Base-by-base conservation (phyloP, 2,329 filamentous ascomycete species). In the Exophiala bonariae region DNA sequence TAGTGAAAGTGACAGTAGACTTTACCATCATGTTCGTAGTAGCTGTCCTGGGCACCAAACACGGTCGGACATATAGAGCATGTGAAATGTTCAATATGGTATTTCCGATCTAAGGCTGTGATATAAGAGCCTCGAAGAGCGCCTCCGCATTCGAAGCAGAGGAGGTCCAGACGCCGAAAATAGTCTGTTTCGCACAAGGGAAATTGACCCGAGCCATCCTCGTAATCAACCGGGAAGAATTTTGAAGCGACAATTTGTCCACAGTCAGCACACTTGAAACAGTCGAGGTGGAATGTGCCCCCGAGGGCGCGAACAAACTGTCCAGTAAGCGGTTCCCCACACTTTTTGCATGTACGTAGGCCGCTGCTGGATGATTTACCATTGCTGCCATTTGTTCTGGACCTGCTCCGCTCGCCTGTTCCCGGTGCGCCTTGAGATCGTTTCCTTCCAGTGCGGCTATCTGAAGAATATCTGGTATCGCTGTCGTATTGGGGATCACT, bases 1-100 rank as follows among this genome's bases (percentile, higher is more conserved):
- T 99, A 99, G 69, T 99, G 93, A 66, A 95, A 99, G 67, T 99
- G 93, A 68, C 93, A 99, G 68, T 96, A 99, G 19, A 99, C 93
- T 61, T 89, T 87, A 56, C 89, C 86, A 61, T 96, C 91, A 63
- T 99, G 93, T 69, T 99, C 93, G 70, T 99, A 99, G 69, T 99
- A 99, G 66, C 91, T 96, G 74, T 99, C 93, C 63, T 95, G 89
- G 5, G 93, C 93, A 41, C 93, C 93, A 65, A 99, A 99, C n/a
- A 97, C 87, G 1, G 93, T 97, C 3, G 91, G 87, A 65, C 93
- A 99, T 23, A 96, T 83, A 9, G 91, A 97, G 71, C 93, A 99
- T 30, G 93, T 99, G 64, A 99, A 99, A 71, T 99, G 93, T 67
- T 97, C 92, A 58, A 99, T 95, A 69, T 96, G 93, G 69, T 99